phyloP scores from a whole-genome alignment of 345 rosid species.

The Eucalyptus guilfoylei region DNA sequence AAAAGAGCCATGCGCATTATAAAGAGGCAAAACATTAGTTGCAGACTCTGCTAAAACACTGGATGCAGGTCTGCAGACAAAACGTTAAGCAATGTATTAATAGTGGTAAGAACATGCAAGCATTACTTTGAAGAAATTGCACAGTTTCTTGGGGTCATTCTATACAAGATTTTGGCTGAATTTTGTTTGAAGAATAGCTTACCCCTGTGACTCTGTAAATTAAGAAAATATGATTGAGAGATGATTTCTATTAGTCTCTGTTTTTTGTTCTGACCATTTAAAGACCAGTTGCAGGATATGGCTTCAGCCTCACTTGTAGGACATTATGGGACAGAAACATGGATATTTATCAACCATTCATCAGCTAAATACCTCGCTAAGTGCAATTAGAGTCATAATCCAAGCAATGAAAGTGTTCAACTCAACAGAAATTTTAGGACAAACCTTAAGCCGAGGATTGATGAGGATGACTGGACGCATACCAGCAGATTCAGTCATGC shows the following conservation, averaged over 20 bases:
- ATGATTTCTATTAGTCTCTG: not conserved
- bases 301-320: not conserved
- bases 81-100: not conserved
- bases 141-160: not conserved
- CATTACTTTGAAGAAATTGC: not conserved
- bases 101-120: not conserved
- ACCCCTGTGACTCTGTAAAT: not conserved
- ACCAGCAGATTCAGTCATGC: constrained; percentile 92
- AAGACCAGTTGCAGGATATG: not conserved
- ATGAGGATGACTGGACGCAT: constrained; percentile 77
- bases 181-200: not conserved
- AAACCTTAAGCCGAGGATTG: constrained; percentile 82
- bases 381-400: not conserved
- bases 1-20: not conserved
- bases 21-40: not conserved
- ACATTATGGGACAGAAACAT: not conserved
- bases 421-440: not conserved
- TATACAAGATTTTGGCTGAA: not conserved
- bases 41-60: not conserved
- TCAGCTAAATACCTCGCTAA: not conserved
- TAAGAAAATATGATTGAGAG: not conserved
- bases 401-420: not conserved
- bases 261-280: not conserved
- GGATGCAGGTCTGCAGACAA: not conserved
- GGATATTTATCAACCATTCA: not conserved